Percentiles rank a stretch among this genome's conserved stretches.
phyloP scores from a whole-genome alignment of 768 basidiomycete genomes.

The Suillus subaureus region DNA sequence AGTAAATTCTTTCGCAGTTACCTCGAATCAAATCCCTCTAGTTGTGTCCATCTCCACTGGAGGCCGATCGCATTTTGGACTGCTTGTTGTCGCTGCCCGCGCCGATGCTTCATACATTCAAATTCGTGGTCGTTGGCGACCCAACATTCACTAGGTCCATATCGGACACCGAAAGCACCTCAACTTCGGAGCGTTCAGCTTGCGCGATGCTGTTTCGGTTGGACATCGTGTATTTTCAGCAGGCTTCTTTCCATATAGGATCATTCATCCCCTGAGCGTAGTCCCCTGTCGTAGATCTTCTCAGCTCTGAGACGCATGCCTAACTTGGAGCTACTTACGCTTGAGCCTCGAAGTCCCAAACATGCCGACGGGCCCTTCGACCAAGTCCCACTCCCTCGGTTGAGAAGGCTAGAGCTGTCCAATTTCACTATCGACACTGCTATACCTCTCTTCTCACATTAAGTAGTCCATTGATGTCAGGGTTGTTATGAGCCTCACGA shows the following conservation, averaged over 20 bases:
- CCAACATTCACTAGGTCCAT: conserved; percentile 22
- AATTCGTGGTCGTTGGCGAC: no score
- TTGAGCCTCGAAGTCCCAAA: conserved; percentile 21
- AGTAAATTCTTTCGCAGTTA: no score
- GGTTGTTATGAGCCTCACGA: neutral
- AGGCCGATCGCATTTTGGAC: no score
- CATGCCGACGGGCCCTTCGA: neutral
- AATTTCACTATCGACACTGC: neutral
- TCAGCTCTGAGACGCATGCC: conserved; percentile 38
- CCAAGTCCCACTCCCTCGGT: neutral
- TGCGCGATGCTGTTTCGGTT: conserved; percentile 34
- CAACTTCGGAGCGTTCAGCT: conserved; percentile 40
- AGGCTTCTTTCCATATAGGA: conserved; percentile 38
- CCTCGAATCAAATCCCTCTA: no score
- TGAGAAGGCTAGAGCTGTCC: neutral
- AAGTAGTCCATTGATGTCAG: neutral
- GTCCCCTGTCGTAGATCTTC: conserved; percentile 32
- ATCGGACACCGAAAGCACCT: conserved; percentile 29
- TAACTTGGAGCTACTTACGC: conserved; percentile 32
- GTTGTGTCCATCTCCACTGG: no score
- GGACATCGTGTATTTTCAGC: conserved; percentile 38
- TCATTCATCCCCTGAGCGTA: conserved; percentile 28
- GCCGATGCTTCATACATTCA: no score
- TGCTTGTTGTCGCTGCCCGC: no score
- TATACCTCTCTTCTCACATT: neutral